phyloP scores from a whole-genome alignment of 2,329 filamentous ascomycete genomes.

The Microcyclospora pomicola region DNA sequence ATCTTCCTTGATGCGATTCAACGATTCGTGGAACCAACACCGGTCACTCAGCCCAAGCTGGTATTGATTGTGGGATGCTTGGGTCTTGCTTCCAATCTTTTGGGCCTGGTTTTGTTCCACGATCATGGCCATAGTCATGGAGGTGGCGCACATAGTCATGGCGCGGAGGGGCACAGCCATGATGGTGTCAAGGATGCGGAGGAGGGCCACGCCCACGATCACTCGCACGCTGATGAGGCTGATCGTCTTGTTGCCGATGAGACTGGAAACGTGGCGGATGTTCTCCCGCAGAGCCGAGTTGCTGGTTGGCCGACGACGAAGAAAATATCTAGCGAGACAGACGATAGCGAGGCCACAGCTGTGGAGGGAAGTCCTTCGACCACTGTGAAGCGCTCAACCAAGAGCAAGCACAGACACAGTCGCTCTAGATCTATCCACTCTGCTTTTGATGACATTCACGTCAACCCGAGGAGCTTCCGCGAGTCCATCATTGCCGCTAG shows the following conservation, averaged over 20 bases:
- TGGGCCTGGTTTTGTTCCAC: constrained; percentile 81
- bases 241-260: constrained; percentile 41
- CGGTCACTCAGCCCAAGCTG: constrained; percentile 70
- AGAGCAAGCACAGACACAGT: constrained; percentile 44
- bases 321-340: constrained; percentile 14
- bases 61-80: constrained; percentile 81
- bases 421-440: constrained; percentile 43
- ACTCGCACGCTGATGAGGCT: constrained; percentile 28
- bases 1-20: constrained; percentile 93
- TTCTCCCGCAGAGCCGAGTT: constrained; percentile 49
- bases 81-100: constrained; percentile 74
- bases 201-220: constrained; percentile 35
- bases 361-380: constrained; percentile 10
- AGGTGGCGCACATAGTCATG: constrained; percentile 18
- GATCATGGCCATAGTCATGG: constrained; percentile 54
- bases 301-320: constrained; percentile 31
- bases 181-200: constrained; percentile 34
- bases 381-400: constrained; percentile 26
- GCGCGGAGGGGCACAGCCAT: constrained; percentile 9
- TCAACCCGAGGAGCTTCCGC: constrained; percentile 80
- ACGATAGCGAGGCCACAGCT: constrained; percentile 18
- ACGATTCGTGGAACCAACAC: constrained; percentile 79
- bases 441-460: constrained; percentile 56
- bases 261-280: constrained; percentile 44
- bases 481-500: constrained; percentile 86